Conservation (phyloP, 225 moss, liverwort and hornwort species). For the Polytrichum formosum region DNA sequence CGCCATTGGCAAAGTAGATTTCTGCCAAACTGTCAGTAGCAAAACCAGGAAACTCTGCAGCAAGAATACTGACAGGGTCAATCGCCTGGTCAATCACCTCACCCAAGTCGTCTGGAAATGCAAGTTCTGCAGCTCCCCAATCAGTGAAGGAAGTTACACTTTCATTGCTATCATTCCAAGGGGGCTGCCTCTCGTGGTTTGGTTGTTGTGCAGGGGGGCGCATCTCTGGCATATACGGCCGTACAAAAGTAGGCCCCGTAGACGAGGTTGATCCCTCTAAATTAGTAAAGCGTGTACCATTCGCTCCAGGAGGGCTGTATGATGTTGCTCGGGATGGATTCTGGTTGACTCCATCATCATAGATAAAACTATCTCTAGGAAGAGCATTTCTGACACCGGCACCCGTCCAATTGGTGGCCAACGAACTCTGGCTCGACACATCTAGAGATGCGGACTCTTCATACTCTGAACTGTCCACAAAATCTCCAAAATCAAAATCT, state of each 20-base stretch:
- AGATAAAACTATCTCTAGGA: conserved; percentile 27
- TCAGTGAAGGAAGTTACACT: conserved; percentile 21
- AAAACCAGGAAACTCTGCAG: conserved; percentile 56
- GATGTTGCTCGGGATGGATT: conserved; percentile 17
- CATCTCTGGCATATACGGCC: conserved; percentile 60
- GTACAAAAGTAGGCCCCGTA: conserved; percentile 20
- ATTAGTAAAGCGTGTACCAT: conserved; percentile 16
- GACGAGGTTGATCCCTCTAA: conserved; percentile 37
- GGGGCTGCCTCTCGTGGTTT: conserved; percentile 32
- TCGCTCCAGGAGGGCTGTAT: conserved; percentile 31
- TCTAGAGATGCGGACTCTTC: conserved; percentile 27
- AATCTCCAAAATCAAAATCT: conserved; percentile 53
- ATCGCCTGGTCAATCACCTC: conserved; percentile 18
- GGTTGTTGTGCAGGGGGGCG: conserved; percentile 32
- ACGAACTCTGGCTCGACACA: conserved; percentile 9
- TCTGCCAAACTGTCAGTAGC: conserved; percentile 57
- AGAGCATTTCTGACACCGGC: conserved; percentile 19
- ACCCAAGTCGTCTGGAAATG: conserved; percentile 48
- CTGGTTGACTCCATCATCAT: conserved; percentile 30
- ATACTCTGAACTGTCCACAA: conserved; percentile 30
- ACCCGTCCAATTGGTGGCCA: conserved; percentile 27
- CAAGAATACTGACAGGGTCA: conserved; percentile 42
- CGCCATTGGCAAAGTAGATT: conserved; percentile 60
- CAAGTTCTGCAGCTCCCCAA: conserved; percentile 39
- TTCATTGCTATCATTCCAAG: conserved; percentile 38